phyloP scores from a whole-genome alignment of 257 asterid species.

The Solanum chilense region DNA sequence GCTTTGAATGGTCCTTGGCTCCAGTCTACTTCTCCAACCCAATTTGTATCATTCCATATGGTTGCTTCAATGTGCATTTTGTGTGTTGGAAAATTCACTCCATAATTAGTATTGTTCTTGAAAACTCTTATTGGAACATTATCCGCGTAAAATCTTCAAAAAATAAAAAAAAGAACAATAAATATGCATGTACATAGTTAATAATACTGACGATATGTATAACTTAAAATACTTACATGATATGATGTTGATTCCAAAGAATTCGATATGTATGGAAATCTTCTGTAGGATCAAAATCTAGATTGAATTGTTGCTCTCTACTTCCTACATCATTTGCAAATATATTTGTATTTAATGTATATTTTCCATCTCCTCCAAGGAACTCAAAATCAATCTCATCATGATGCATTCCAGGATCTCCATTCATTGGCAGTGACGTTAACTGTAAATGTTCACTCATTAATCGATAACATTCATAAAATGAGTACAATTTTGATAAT shows the following conservation, averaged over 20 bases:
- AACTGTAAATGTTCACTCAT: neutral
- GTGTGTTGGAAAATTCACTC: conserved; percentile 5
- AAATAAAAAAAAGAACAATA: neutral
- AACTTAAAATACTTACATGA: conserved; percentile 7
- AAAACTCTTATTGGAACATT: conserved; percentile 10
- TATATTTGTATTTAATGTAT: conserved; percentile 9
- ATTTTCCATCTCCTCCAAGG: neutral
- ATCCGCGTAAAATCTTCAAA: conserved; percentile 9
- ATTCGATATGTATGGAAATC: conserved; percentile 5
- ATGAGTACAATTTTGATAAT: neutral
- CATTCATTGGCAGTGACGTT: neutral
- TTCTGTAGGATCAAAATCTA: conserved; percentile 12
- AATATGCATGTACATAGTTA: too few relatives aligned
- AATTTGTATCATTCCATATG: conserved; percentile 5
- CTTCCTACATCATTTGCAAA: conserved; percentile 11
- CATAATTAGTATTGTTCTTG: conserved; percentile 1
- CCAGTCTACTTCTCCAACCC: conserved; percentile 13
- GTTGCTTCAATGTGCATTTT: conserved; percentile 17
- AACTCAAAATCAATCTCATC: conserved; percentile 25
- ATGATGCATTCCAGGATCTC: neutral
- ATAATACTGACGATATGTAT: neutral
- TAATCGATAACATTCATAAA: neutral
- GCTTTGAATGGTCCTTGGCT: conserved; percentile 5
- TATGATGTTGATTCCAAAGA: conserved; percentile 14
- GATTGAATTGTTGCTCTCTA: conserved; percentile 16